Conservation (phyloP, 1,284 basidiomycete genomes). For the Sanghuangporus weigelae region DNA sequence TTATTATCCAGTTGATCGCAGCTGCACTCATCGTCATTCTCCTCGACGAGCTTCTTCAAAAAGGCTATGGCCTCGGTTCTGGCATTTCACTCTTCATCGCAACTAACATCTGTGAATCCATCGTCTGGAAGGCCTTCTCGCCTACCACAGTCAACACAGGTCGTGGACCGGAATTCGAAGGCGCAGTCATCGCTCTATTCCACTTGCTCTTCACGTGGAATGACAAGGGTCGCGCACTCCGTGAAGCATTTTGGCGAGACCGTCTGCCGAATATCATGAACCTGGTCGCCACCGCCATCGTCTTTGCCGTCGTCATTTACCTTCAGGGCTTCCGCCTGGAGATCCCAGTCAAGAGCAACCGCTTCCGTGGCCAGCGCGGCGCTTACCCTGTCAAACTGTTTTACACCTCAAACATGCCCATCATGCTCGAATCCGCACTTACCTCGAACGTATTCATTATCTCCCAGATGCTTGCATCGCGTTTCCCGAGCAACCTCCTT, state of each 20-base stretch:
- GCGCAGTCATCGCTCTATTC: constrained; percentile 94
- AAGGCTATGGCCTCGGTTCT: constrained; percentile 97
- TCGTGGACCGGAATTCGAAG: constrained; percentile 97
- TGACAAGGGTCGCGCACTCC: constrained; percentile 94
- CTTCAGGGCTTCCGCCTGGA: constrained; percentile 98
- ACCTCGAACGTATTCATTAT: constrained; percentile 96
- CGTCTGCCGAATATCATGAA: constrained; percentile 98
- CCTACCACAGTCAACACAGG: constrained; percentile 98
- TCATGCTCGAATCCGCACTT: constrained; percentile 96
- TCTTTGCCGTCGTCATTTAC: constrained; percentile 96
- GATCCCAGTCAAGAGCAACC: constrained; percentile 97
- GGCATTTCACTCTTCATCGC: constrained; percentile 99
- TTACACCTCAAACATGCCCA: constrained; percentile 99
- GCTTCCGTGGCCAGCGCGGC: constrained; percentile 92
- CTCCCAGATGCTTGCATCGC: constrained; percentile 88
- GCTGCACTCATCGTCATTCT: constrained; percentile 97
- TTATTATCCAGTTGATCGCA: constrained; percentile 93
- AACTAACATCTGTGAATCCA: constrained; percentile 99
- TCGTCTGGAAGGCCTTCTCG: constrained; percentile 99
- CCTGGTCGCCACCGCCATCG: constrained; percentile 85
- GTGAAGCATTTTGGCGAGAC: constrained; percentile 98
- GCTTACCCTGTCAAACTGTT: constrained; percentile 98
- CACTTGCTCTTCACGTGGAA: constrained; percentile 98
- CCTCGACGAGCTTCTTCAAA: constrained; percentile 97
- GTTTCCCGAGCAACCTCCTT: constrained; percentile 91